Evolutionary conservation across 2,329 filamentous ascomycete genomes (phyloP).

Genomic region (Fusarium compactum): DNA sequence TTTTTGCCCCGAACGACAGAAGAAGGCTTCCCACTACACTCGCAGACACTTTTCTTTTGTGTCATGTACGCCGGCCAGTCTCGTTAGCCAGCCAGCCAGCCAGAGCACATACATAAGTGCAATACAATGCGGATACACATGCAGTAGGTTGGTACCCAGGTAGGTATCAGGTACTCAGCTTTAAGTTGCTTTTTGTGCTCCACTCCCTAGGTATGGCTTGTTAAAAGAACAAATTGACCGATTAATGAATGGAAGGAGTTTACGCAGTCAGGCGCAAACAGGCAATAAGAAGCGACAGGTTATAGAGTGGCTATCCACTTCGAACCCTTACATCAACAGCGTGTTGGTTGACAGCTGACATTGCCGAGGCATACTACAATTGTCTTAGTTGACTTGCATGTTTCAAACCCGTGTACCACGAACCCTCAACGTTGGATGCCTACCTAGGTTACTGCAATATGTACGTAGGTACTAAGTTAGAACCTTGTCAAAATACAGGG

Average conservation of each 20-base stretch:
- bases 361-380: constrained; percentile 39
- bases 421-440: not conserved
- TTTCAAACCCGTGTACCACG: not conserved
- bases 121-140: not conserved
- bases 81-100: constrained; percentile 11
- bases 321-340: not conserved
- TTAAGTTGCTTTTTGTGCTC: constrained; percentile 25
- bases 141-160: not conserved
- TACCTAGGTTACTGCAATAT: not conserved
- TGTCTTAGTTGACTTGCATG: constrained; percentile 26
- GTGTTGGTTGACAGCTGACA: not conserved
- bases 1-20: constrained; percentile 12
- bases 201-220: not conserved
- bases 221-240: constrained; percentile 4
- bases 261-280: constrained; percentile 21
- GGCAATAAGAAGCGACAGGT: not conserved
- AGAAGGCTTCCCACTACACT: constrained; percentile 17
- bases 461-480: not conserved
- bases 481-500: not conserved
- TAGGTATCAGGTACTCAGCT: not conserved
- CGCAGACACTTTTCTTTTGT: constrained; percentile 27
- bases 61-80: constrained; percentile 11
- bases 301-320: not conserved
- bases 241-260: not conserved
- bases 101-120: not conserved